A percentile compares a stretch with the other conserved stretches of the same genome.
Evolutionary conservation across 1,284 basidiomycete genomes (phyloP).

Genomic region (Marasmius fiardii): DNA sequence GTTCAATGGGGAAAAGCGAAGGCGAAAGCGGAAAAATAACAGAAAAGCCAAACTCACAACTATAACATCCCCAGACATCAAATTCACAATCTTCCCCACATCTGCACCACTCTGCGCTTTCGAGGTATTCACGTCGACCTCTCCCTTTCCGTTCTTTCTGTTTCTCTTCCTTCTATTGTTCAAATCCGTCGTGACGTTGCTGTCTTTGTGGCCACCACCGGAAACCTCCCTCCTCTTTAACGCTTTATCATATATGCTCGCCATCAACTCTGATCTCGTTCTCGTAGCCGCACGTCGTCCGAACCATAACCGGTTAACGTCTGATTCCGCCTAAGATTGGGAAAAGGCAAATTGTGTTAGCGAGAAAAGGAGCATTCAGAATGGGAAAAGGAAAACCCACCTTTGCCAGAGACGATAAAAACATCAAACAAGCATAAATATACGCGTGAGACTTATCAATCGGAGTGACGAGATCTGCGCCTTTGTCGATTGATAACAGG

Average conservation of each 20-base stretch:
- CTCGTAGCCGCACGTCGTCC: slow-evolving; percentile 70
- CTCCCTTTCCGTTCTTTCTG: slow-evolving; percentile 45
- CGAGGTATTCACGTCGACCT: slow-evolving; percentile 57
- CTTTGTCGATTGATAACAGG: slow-evolving; percentile 13
- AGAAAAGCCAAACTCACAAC: slow-evolving; percentile 28
- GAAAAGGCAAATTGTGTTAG: slow-evolving; percentile 2
- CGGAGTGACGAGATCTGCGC: slow-evolving; percentile 28
- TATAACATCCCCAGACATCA: slow-evolving; percentile 73
- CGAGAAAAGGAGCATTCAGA: too few species aligned
- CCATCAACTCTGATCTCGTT: slow-evolving; percentile 72
- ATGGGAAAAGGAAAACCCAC: slow-evolving; percentile 24
- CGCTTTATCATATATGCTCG: slow-evolving; percentile 88
- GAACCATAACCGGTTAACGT: slow-evolving; percentile 79
- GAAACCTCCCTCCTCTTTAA: slow-evolving; percentile 83
- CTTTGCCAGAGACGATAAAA: slow-evolving; percentile 56
- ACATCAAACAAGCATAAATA: slow-evolving; percentile 67
- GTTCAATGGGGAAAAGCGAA: too few species aligned
- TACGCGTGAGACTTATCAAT: slow-evolving; percentile 60
- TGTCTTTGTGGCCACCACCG: too few species aligned
- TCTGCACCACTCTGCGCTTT: slow-evolving; percentile 69
- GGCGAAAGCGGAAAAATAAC: neutral
- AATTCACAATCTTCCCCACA: slow-evolving; percentile 74
- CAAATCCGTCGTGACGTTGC: slow-evolving; percentile 67
- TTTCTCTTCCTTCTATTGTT: slow-evolving; percentile 32
- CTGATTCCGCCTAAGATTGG: slow-evolving; percentile 49